Base-by-base conservation (phyloP, 2,329 filamentous ascomycete species). In the Penicillium polonicum region DNA sequence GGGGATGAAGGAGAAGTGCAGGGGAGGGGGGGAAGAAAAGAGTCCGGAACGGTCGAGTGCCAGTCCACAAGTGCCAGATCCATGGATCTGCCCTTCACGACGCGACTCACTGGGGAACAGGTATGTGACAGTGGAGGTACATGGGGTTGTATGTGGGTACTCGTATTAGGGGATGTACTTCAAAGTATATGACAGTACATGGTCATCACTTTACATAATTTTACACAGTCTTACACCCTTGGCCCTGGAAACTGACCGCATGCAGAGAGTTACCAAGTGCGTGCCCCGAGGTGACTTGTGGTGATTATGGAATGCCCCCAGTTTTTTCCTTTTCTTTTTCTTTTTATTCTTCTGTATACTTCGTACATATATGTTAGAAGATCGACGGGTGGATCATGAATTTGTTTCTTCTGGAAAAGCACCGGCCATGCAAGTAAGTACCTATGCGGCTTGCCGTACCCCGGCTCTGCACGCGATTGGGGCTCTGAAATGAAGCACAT, bases 51-150 rank as follows among this genome's bases (percentile, higher is more conserved):
- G 63, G 65, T 67, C 65, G 64, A 63, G 62, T 57, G 50, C 60
- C 60, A 60, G 60, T 57, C 60, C 59, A 63, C 65, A 59, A 55
- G 61, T 65, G 65, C 65, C 63, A 67, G 65, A 67, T 65, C 65
- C 65, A 67, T 67, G 65, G 65, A 65, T 67, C 64, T 65, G 63
- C 60, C 62, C 52, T 52, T 59, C 61, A 62, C 63, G 65, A 67
- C 65, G 65, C 65, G 65, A 64, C 63, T 62, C 44, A 57, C 36
- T 44, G 25, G 55, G 57, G 48, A 52, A 66, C 61, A 13, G 33
- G 53, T 57, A 50, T 42, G 58, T 45, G 12, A 46, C 46, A 48
- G 17, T 13, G 17, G 33, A 12, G 38, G 38, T 52, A 58, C 46
- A 48, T 49, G 21, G 15, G 25, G 38, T 25, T 38, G 5, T 33